Percentiles rank a stretch among this genome's conserved stretches.
Conservation (phyloP, 2,329 filamentous ascomycete genomes). For the Elsinoe necatrix region DNA sequence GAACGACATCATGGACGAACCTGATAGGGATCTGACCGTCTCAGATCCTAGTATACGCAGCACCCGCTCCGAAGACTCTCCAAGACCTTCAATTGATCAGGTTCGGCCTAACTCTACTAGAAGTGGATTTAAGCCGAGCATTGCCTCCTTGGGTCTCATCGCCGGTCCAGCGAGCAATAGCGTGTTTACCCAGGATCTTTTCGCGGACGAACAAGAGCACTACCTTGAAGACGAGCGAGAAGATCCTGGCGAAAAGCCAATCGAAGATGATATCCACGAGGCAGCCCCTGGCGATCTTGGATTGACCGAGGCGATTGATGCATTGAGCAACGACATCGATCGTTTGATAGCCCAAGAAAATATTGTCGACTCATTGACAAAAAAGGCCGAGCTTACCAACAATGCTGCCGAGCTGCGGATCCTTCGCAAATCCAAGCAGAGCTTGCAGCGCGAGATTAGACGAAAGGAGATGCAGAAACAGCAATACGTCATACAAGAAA, state of each 20-base stretch:
- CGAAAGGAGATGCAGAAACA: slow-evolving; percentile 92
- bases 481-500: slow-evolving; percentile 95
- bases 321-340: slow-evolving; percentile 82
- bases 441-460: slow-evolving; percentile 81
- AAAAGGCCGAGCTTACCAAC: slow-evolving; percentile 94
- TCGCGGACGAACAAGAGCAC: slow-evolving; percentile 82
- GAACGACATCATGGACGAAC: slow-evolving; percentile 82
- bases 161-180: slow-evolving; percentile 79
- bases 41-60: slow-evolving; percentile 41
- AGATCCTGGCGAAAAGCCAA: slow-evolving; percentile 51
- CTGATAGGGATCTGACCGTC: slow-evolving; percentile 58
- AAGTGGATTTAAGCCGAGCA: slow-evolving; percentile 62
- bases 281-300: slow-evolving; percentile 92
- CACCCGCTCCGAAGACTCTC: slow-evolving; percentile 44
- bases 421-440: slow-evolving; percentile 85
- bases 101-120: slow-evolving; percentile 40
- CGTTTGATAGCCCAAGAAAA: slow-evolving; percentile 79
- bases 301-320: slow-evolving; percentile 82
- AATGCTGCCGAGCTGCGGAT: slow-evolving; percentile 91
- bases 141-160: slow-evolving; percentile 84
- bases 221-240: slow-evolving; percentile 80
- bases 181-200: slow-evolving; percentile 86
- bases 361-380: slow-evolving; percentile 81
- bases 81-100: slow-evolving; percentile 37
- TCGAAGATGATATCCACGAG: slow-evolving; percentile 79